Base-by-base conservation (phyloP, 2,329 filamentous ascomycete genomes). In the Alternaria consortialis region DNA sequence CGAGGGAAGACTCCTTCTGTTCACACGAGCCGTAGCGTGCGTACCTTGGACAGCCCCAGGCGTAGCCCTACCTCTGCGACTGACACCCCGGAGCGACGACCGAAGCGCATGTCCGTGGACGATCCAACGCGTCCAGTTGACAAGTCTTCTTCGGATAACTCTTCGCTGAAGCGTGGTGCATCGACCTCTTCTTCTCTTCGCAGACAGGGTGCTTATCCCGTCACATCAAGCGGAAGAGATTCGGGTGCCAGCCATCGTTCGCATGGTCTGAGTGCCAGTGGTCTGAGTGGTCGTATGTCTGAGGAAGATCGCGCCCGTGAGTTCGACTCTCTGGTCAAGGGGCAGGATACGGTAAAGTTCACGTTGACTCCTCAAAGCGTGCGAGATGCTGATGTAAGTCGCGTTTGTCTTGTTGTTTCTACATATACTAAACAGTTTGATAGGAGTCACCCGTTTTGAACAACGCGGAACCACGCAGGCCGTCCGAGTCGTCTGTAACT, bases 271-370 rank as follows among this genome's bases (percentile, higher is more conserved):
- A 40, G 37, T 40, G 17, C 17, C 2, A 23, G 74, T 12, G 67
- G 65, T 7, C 43, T 77, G 7, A 75, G 71, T 47, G 67, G 65
- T 13, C 74, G 77, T 42, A 72, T 78, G 71, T 79, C 78, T 11
- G 75, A 79, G 50, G 78, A 80, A 60, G 77, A 78, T 57, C 71
- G 76, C 13, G 68, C 74, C 54, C 76, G 77, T 12, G 81, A 84
- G 61, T 84, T 84, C 65, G 83, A 84, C 55, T 77, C 79, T 40
- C 76, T 84, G 40, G 77, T 84, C 42, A 79, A 81, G 66, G 75
- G 80, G 17, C 76, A 80, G 44, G 82, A 84, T 29, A 84, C 82
- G 5, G 80, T 84, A 23, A 84, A 84, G 67, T 83, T 81, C 69
- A 84, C 82, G 7, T 71, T 84, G 54, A 84, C 82, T 12, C 82